Base-by-base conservation (phyloP, 2,329 filamentous ascomycete genomes). In the Paraconiothyrium sp. region DNA sequence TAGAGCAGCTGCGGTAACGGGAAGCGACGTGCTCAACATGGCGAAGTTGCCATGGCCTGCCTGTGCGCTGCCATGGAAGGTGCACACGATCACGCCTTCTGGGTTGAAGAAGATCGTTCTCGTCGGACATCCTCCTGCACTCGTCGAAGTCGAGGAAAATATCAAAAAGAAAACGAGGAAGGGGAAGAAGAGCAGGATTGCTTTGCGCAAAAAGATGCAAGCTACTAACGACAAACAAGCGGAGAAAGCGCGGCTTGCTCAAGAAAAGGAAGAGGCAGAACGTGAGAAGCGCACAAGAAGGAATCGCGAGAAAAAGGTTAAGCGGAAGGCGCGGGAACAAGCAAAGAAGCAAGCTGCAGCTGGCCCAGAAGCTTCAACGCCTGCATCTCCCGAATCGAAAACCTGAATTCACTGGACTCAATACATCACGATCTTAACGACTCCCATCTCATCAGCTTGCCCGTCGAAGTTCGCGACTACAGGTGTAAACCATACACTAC, bases 281-380 rank as follows among this genome's bases (percentile, higher is more conserved):
- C 69, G 71, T 14, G 76, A 78, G 64, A 78, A 78, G 67, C 66
- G 72, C 46, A 77, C 75, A 2, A 67, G 74, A 54, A 67, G 70
- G n/a, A 78, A 78, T 60, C 66, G 76, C 16, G 75, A 78, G 61
- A 78, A 78, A 69, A 78, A 78, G 61, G 61, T 78, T 43, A 78
- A 77, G 62, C 76, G 74, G 63, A 78, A 75, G 66, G 75, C 70
- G 14, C 72, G 69, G 49, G 70, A 76, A 4, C 74, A 76, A 62
- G 74, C 75, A 2, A 76, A 76, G 66, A 77, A 75, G 59, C 47
- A 58, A 30, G 65, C 37, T 9, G 65, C 60, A 37, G 65, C 50
- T 14, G 63, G 20, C 30, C 41, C 54, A 4, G 61, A 56, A 13
- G 46, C 59, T 2, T 7, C 37, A 16, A 13, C 39, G 14, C 50